A percentile compares a stretch with the other conserved stretches of the same genome.
phyloP scores from a whole-genome alignment of 1,284 basidiomycete genomes.

The Trichosporon sp. region DNA sequence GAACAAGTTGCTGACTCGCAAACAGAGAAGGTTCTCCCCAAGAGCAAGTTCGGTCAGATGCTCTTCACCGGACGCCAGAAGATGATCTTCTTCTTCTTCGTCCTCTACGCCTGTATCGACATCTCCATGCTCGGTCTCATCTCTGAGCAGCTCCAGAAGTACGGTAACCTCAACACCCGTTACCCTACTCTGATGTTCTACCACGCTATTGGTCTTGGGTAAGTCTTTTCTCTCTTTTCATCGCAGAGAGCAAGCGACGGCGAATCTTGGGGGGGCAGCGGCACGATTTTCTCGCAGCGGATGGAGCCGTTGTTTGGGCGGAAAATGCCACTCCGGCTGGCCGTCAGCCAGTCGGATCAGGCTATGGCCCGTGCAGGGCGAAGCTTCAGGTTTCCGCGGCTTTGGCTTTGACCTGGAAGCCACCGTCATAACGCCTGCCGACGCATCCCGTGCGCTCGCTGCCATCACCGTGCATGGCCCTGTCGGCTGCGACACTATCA shows the following conservation, averaged over 20 bases:
- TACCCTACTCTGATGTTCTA: constrained; percentile 41
- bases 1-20: neutral
- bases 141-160: constrained; percentile 47
- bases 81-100: constrained; percentile 61
- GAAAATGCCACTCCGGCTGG: constrained; percentile 4
- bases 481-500: neutral
- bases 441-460: neutral
- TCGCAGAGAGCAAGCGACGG: neutral
- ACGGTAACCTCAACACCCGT: constrained; percentile 35
- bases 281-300: neutral
- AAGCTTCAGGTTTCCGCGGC: constrained; percentile 7
- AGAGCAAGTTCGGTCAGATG: constrained; percentile 22
- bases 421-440: neutral
- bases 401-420: constrained; percentile 7
- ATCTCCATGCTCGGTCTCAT: constrained; percentile 54
- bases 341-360: neutral
- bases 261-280: neutral
- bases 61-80: constrained; percentile 39
- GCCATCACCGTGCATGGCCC: neutral
- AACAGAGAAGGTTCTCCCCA: constrained; percentile 21
- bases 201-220: constrained; percentile 44
- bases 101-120: constrained; percentile 62
- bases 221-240: constrained; percentile 1
- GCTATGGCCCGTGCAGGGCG: neutral
- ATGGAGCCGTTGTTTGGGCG: neutral